Percentiles rank a stretch among this genome's conserved stretches.
Evolutionary conservation across 192 early-diverging fungal genomes (phyloP).

Genomic region (Kickxella alabastrina): DNA sequence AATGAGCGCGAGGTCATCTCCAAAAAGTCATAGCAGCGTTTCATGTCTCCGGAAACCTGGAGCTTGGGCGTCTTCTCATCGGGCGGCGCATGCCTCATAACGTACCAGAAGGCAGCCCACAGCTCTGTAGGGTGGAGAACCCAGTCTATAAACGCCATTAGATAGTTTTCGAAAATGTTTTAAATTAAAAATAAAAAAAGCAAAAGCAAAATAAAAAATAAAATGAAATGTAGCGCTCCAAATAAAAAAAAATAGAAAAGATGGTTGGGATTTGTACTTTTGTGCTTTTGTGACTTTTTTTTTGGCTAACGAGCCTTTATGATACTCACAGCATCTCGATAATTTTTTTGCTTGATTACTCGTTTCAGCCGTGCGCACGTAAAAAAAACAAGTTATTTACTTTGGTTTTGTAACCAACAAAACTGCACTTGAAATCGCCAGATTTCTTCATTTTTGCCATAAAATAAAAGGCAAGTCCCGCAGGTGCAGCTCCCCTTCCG

Average conservation of each 20-base stretch:
- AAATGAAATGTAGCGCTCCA: neutral
- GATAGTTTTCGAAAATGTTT: neutral
- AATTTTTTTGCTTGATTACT: no score
- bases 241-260: neutral
- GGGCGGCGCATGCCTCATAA: slow-evolving; percentile 53
- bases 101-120: slow-evolving; percentile 71
- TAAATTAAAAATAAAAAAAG: slow-evolving; percentile 1
- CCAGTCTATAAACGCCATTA: slow-evolving; percentile 62
- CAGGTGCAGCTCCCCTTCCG: no score
- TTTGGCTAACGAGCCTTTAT: no score
- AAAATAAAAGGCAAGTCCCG: no score
- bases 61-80: slow-evolving; percentile 56
- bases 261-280: neutral
- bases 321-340: no score
- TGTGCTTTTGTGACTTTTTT: no score
- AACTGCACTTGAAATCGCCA: no score
- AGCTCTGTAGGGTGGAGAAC: slow-evolving; percentile 83
- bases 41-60: slow-evolving; percentile 54
- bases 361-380: no score
- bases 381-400: no score
- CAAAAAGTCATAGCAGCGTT: slow-evolving; percentile 85
- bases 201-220: neutral
- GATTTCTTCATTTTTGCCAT: no score
- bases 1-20: slow-evolving; percentile 95
- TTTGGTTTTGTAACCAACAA: no score